These are phyloP conservation scores for Pseudogymnoascus pannorum DNA, from an alignment of 2,329 filamentous ascomycete species.

Conservation along the genomic window DNA sequence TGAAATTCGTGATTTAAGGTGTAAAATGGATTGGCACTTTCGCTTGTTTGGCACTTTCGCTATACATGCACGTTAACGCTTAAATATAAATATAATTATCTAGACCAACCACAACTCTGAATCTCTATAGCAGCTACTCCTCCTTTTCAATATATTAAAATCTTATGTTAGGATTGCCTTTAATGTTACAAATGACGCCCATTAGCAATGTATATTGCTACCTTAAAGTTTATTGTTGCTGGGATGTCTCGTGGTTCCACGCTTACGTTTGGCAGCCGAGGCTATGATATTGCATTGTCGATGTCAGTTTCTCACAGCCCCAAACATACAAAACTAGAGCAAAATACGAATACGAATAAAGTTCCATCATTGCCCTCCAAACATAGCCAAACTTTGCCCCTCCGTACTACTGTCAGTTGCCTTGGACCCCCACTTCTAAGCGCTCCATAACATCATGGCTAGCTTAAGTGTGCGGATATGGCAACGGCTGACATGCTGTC, in stretches of 20 bases:
- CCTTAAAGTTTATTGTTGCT: background rate
- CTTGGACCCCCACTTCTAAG: background rate
- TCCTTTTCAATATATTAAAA: background rate
- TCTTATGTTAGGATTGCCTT: background rate
- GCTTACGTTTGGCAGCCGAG: background rate
- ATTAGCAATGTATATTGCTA: background rate
- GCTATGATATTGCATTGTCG: background rate
- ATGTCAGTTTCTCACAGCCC: background rate
- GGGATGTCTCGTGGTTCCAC: background rate
- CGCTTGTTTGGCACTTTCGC: too few species aligned
- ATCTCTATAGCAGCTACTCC: background rate
- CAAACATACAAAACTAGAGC: background rate
- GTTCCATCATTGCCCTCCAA: background rate
- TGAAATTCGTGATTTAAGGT: too few species aligned
- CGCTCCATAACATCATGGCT: background rate
- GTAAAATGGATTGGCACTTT: too few species aligned
- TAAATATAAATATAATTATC: background rate
- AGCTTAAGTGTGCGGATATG: background rate
- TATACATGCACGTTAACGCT: background rate
- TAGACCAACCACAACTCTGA: background rate
- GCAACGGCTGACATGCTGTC: background rate
- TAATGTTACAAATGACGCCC: background rate
- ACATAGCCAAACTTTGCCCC: background rate
- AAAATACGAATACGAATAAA: background rate
- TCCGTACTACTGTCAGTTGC: background rate